These are phyloP conservation scores for Alternaria rosae DNA, from an alignment of 2,329 filamentous ascomycete species.

Conservation along the genomic window DNA sequence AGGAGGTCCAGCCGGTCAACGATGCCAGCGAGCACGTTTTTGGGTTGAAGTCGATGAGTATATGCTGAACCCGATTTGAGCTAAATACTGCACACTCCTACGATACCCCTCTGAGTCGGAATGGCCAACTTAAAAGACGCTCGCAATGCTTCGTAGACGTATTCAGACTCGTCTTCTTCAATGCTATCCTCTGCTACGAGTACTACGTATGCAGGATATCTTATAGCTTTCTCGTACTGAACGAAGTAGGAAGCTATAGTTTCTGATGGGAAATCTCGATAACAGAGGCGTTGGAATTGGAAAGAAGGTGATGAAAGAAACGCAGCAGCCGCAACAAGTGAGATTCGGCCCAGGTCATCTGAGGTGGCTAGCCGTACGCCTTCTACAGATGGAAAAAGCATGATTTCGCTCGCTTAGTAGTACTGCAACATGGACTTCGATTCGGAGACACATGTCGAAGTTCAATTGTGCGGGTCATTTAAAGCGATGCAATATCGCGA, in stretches of 20 bases:
- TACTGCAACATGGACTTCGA: neutral
- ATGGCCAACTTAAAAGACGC: conserved; percentile 13
- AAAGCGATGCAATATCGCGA: neutral
- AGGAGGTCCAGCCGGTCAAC: neutral
- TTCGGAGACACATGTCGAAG: neutral
- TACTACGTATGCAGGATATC: conserved; percentile 22
- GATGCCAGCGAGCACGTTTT: conserved; percentile 24
- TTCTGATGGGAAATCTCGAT: conserved; percentile 32
- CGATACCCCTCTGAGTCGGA: conserved; percentile 19
- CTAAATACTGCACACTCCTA: conserved; percentile 36
- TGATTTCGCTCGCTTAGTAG: conserved; percentile 12
- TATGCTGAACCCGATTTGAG: conserved; percentile 32
- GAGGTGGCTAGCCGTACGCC: conserved; percentile 33
- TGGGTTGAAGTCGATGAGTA: conserved; percentile 24
- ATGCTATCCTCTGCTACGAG: conserved; percentile 26
- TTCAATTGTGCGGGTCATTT: neutral
- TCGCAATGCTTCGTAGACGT: conserved; percentile 33
- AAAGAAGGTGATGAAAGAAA: conserved; percentile 43
- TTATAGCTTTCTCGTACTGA: conserved; percentile 27
- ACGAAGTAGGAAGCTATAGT: conserved; percentile 29
- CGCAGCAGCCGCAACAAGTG: conserved; percentile 37
- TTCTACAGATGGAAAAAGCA: conserved; percentile 22
- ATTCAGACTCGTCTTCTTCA: conserved; percentile 17
- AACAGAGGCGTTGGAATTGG: conserved; percentile 33
- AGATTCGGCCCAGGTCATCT: conserved; percentile 34